These are phyloP conservation scores for Chalciporus chontae DNA, from an alignment of 768 basidiomycete genomes.

Conservation along the genomic window DNA sequence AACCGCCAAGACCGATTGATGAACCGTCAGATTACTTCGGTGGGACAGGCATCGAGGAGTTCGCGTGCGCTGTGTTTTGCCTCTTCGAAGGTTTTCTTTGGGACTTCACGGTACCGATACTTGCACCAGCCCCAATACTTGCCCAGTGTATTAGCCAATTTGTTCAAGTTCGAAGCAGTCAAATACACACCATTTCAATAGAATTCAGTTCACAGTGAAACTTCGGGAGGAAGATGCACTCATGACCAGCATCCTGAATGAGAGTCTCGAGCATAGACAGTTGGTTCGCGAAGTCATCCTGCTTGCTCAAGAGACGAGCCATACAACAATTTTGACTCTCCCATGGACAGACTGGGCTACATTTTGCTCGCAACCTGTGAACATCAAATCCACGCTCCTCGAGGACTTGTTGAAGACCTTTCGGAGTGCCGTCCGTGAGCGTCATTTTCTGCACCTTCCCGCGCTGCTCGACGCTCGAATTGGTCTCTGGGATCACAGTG, in stretches of 20 bases:
- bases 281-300: constrained; percentile 28
- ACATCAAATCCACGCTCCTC: constrained; percentile 40
- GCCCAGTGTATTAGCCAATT: background rate
- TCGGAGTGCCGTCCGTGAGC: constrained; percentile 22
- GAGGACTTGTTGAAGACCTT: constrained; percentile 9
- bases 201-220: constrained; percentile 9
- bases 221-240: constrained; percentile 25
- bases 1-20: constrained; percentile 36
- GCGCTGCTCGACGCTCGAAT: constrained; percentile 3
- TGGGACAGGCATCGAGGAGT: constrained; percentile 35
- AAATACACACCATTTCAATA: background rate
- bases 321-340: constrained; percentile 25
- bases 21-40: constrained; percentile 35
- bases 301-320: constrained; percentile 22
- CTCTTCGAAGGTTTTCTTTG: constrained; percentile 26
- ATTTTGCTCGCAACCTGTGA: constrained; percentile 30
- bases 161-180: no score
- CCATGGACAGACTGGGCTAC: constrained; percentile 22
- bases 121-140: constrained; percentile 25
- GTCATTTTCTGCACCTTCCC: constrained; percentile 35
- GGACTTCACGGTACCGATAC: constrained; percentile 15
- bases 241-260: constrained; percentile 24
- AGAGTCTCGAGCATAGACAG: constrained; percentile 17
- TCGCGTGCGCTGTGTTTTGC: constrained; percentile 27
- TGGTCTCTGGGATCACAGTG: constrained; percentile 15